phyloP scores from a whole-genome alignment of 768 basidiomycete species.

The Mycena floridula region DNA sequence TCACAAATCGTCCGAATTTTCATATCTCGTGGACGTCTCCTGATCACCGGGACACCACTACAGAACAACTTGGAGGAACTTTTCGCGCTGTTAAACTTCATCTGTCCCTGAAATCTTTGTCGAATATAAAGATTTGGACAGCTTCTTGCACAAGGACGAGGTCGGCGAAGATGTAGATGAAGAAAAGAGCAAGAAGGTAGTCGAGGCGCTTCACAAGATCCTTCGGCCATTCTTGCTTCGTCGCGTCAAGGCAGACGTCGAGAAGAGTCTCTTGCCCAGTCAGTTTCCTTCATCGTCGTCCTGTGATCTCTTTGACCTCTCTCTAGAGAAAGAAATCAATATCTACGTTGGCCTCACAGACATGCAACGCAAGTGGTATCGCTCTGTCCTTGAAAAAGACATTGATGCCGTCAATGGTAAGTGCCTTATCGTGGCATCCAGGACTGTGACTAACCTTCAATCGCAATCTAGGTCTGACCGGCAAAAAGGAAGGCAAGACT shows the following conservation, averaged over 20 bases:
- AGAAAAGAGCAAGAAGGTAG: conserved; percentile 86
- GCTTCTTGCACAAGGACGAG: conserved; percentile 89
- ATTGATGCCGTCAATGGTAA: conserved; percentile 96
- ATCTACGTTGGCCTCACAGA: conserved; percentile 96
- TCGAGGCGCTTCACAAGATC: conserved; percentile 96
- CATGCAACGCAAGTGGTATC: conserved; percentile 99
- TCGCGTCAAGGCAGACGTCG: conserved; percentile 93
- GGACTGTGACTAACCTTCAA: not conserved
- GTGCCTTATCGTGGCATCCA: conserved; percentile 9
- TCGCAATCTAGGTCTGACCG: conserved; percentile 69
- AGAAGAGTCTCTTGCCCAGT: conserved; percentile 94
- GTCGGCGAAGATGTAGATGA: conserved; percentile 61
- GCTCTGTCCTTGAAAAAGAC: conserved; percentile 92
- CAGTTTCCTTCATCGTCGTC: conserved; percentile 19
- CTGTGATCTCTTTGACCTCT: conserved; percentile 4
- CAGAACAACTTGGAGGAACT: conserved; percentile 97
- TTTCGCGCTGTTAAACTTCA: conserved; percentile 89
- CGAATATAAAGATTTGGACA: conserved; percentile 85
- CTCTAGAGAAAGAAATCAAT: conserved; percentile 92
- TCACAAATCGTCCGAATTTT: conserved; percentile 92
- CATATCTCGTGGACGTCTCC: conserved; percentile 77
- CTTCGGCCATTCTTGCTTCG: conserved; percentile 90
- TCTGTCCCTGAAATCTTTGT: conserved; percentile 96
- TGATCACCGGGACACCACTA: conserved; percentile 95
- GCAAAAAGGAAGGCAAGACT: conserved; percentile 98